These are phyloP conservation scores for Syzygium aqueum DNA, from an alignment of 345 rosid species.

Conservation along the genomic window DNA sequence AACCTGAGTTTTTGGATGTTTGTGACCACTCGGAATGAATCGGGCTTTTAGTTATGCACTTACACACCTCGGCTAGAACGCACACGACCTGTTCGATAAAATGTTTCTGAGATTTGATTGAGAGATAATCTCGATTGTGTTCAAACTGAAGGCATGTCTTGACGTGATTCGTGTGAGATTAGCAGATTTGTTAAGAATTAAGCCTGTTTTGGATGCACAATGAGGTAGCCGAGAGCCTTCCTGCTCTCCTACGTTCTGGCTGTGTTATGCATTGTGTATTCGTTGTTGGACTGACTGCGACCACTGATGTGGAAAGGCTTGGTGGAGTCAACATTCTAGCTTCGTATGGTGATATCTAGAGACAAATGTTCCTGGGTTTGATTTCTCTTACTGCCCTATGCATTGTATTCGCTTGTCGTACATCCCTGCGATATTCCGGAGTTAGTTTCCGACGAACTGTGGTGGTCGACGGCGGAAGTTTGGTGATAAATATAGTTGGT, in stretches of 20 bases:
- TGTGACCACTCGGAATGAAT: not conserved
- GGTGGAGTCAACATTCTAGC: not conserved
- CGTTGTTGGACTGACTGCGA: too few relatives aligned
- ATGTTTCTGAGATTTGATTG: not conserved
- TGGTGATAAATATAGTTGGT: too few relatives aligned
- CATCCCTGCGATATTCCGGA: rapidly evolving
- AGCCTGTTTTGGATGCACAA: not conserved
- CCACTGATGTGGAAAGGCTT: not conserved
- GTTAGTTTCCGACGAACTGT: too few relatives aligned
- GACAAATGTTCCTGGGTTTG: not conserved
- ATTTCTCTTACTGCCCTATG: not conserved
- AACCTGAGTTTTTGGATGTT: not conserved
- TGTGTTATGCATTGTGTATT: not conserved
- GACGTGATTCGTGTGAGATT: not conserved
- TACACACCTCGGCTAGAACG: not conserved
- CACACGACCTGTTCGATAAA: not conserved
- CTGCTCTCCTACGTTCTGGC: not conserved
- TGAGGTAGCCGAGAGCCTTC: not conserved
- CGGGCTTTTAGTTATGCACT: not conserved
- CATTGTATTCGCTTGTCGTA: not conserved
- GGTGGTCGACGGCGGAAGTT: too few relatives aligned
- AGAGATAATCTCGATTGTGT: not conserved
- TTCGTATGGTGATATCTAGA: too few relatives aligned
- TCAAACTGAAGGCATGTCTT: not conserved
- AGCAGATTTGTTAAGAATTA: not conserved